Percentiles rank a stretch among this genome's conserved stretches.
Evolutionary conservation across 345 rosid species (phyloP).

Genomic region (Garcia nutans): DNA sequence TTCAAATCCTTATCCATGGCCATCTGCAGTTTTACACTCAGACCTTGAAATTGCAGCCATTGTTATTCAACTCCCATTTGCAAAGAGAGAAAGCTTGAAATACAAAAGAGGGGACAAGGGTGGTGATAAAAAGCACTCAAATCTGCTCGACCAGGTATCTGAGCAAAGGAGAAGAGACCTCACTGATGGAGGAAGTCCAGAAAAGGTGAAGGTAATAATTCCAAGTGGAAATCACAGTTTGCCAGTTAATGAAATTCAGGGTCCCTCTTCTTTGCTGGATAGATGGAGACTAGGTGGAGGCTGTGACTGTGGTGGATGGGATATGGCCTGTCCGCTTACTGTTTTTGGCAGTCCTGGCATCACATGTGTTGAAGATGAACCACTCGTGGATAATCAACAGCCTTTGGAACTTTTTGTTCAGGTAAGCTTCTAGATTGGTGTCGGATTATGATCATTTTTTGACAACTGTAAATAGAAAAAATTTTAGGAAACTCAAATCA

Average conservation of each 20-base stretch:
- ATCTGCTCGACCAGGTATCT: conserved; percentile 35
- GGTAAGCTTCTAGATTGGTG: conserved; percentile 41
- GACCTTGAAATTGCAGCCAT: conserved; percentile 76
- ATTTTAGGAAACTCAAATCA: not conserved
- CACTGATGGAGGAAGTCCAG: conserved; percentile 25
- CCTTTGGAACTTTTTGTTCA: conserved; percentile 63
- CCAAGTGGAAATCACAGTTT: conserved; percentile 82
- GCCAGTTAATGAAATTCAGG: conserved; percentile 51
- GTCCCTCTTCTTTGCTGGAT: conserved; percentile 73
- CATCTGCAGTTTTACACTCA: conserved; percentile 44
- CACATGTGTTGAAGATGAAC: conserved; percentile 47
- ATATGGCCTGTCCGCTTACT: conserved; percentile 86
- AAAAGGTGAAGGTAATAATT: conserved; percentile 59
- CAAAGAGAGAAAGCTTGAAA: conserved; percentile 71
- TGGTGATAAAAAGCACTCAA: conserved; percentile 27
- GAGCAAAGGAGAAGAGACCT: conserved; percentile 38
- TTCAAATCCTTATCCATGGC: conserved; percentile 43
- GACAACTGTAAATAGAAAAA: not conserved
- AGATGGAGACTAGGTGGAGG: conserved; percentile 95
- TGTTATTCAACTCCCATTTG: conserved; percentile 58
- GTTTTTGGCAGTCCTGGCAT: conserved; percentile 57
- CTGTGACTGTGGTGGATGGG: conserved; percentile 99
- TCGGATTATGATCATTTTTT: not conserved
- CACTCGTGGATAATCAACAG: conserved; percentile 41
- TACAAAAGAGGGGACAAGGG: conserved; percentile 41